These are phyloP conservation scores for Boeremia lycopersici DNA, from an alignment of 2,329 filamentous ascomycete genomes.

Conservation along the genomic window DNA sequence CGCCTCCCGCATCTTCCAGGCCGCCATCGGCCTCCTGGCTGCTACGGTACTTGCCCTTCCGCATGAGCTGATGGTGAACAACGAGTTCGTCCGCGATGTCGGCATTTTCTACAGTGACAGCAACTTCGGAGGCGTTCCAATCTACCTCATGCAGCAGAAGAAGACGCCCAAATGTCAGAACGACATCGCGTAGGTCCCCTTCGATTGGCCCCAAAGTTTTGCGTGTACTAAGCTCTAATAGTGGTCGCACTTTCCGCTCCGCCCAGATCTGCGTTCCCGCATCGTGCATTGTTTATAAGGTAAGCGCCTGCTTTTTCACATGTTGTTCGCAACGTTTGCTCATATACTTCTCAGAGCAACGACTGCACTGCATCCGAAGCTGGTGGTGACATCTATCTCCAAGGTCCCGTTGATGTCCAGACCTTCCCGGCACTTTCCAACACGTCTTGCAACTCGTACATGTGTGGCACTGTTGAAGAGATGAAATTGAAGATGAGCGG, in stretches of 20 bases:
- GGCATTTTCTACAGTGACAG: conserved; percentile 19
- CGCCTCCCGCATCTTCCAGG: background rate
- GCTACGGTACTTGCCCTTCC: conserved; percentile 8
- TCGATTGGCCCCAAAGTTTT: background rate
- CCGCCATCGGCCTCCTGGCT: background rate
- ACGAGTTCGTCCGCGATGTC: conserved; percentile 21
- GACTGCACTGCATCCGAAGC: conserved; percentile 1
- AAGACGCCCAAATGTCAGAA: conserved; percentile 14
- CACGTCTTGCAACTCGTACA: too few relatives aligned
- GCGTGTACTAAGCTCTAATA: background rate
- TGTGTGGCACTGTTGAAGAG: too few relatives aligned
- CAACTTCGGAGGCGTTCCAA: conserved; percentile 17
- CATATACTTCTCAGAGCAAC: background rate
- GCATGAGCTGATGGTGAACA: conserved; percentile 30
- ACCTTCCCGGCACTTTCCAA: too few relatives aligned
- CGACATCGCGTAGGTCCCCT: conserved; percentile 2
- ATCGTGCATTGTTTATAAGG: conserved; percentile 5
- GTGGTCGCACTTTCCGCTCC: background rate
- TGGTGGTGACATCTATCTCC: background rate
- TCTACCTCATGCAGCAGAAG: conserved; percentile 21
- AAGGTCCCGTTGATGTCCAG: conserved; percentile 2
- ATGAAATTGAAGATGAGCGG: too few relatives aligned
- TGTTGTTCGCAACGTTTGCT: background rate
- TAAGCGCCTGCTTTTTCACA: background rate
- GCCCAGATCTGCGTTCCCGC: conserved; percentile 6